Percentiles rank a stretch among this genome's conserved stretches.
Evolutionary conservation across 2,329 filamentous ascomycete genomes (phyloP).

Genomic region (Ramularia endophylla): DNA sequence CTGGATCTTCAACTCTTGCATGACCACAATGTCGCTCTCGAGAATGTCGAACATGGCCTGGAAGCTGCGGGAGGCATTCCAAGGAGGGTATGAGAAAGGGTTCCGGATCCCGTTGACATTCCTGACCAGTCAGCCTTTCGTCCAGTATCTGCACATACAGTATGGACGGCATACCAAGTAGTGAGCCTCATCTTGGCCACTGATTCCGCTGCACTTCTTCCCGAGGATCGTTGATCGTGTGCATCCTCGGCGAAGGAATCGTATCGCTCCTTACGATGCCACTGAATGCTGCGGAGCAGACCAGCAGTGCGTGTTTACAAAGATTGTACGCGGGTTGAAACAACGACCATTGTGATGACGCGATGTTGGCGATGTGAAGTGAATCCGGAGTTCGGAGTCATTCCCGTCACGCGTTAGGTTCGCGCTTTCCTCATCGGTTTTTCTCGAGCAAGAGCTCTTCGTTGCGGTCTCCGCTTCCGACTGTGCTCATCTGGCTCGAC

Average conservation of each 20-base stretch:
- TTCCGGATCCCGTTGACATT: conserved; percentile 52
- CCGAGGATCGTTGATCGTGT: neutral
- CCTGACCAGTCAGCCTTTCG: conserved; percentile 29
- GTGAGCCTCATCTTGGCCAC: conserved; percentile 33
- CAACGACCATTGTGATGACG: too few relatives aligned
- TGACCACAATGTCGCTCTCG: conserved; percentile 85
- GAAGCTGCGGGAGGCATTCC: conserved; percentile 43
- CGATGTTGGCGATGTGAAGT: too few relatives aligned
- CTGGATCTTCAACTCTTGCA: conserved; percentile 97
- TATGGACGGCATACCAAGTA: conserved; percentile 26
- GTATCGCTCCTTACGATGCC: too few relatives aligned
- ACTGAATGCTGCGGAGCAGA: too few relatives aligned
- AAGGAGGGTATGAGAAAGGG: conserved; percentile 50
- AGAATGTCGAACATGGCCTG: conserved; percentile 86
- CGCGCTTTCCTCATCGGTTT: neutral
- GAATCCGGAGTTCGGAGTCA: too few relatives aligned
- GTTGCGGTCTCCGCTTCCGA: too few relatives aligned
- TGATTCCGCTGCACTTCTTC: neutral
- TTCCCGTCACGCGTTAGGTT: neutral
- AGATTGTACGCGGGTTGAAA: too few relatives aligned
- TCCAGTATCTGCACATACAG: neutral
- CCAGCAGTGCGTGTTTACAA: too few relatives aligned
- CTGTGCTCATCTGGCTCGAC: too few relatives aligned
- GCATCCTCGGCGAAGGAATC: neutral
- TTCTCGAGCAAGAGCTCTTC: too few relatives aligned